Conservation (phyloP, 768 basidiomycete genomes). For the Postia placenta region DNA sequence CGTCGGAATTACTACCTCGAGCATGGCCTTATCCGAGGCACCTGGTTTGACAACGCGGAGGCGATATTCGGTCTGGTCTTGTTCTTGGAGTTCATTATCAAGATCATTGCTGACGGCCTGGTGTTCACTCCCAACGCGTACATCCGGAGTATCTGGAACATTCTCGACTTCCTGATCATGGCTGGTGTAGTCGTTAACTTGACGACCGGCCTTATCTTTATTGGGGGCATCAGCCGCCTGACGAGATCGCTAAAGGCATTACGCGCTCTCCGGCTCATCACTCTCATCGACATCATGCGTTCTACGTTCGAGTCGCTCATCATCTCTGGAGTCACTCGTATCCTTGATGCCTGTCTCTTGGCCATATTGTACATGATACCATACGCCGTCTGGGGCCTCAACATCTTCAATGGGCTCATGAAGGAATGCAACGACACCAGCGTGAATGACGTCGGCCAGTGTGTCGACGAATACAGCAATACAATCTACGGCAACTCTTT, state of each 20-base stretch:
- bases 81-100: slow-evolving; percentile 81
- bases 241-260: slow-evolving; percentile 85
- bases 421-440: slow-evolving; percentile 75
- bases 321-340: slow-evolving; percentile 77
- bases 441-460: slow-evolving; percentile 52
- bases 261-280: slow-evolving; percentile 84
- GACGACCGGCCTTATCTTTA: slow-evolving; percentile 61
- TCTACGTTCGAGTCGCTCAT: slow-evolving; percentile 83
- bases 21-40: slow-evolving; percentile 53
- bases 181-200: slow-evolving; percentile 70
- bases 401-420: slow-evolving; percentile 84
- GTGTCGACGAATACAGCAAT: slow-evolving; percentile 68
- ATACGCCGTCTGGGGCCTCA: slow-evolving; percentile 90
- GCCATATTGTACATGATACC: slow-evolving; percentile 91
- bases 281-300: slow-evolving; percentile 80
- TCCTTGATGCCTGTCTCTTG: slow-evolving; percentile 84
- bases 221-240: slow-evolving; percentile 75
- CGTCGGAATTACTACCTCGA: slow-evolving; percentile 61
- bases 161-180: slow-evolving; percentile 85
- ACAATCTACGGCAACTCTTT: slow-evolving; percentile 56
- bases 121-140: slow-evolving; percentile 90
- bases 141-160: slow-evolving; percentile 86
- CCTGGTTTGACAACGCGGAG: slow-evolving; percentile 90
- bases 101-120: slow-evolving; percentile 89
- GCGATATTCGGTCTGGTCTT: slow-evolving; percentile 63